These are phyloP conservation scores for Coemansia sp. DNA, from an alignment of 192 early-diverging fungal genomes.

Conservation along the genomic window DNA sequence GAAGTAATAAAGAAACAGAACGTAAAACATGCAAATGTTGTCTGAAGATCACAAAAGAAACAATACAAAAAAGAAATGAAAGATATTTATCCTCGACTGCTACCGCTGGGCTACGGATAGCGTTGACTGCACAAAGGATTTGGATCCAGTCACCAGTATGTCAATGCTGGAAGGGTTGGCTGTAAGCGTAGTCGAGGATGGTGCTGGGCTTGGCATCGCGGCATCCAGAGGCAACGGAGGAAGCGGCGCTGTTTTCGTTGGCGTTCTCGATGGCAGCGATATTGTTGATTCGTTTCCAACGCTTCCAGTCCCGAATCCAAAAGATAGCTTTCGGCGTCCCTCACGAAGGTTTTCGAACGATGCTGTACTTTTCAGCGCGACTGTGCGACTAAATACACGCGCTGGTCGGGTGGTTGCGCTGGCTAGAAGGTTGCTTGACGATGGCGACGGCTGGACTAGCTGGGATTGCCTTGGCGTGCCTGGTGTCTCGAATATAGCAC, in stretches of 20 bases:
- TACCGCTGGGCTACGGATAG: slow-evolving; percentile 19
- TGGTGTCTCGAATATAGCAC: slow-evolving; percentile 20
- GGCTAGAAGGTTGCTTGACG: slow-evolving; percentile 19
- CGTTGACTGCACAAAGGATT: slow-evolving; percentile 40
- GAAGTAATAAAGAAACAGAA: too few species aligned
- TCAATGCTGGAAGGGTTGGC: slow-evolving; percentile 11
- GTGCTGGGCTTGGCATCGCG: not conserved
- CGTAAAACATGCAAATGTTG: too few species aligned
- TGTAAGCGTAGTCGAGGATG: not conserved
- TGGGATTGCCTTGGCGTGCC: slow-evolving; percentile 13
- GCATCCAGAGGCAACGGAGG: slow-evolving; percentile 14
- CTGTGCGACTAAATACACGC: slow-evolving; percentile 23
- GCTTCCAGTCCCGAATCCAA: slow-evolving; percentile 15
- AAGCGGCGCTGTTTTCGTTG: slow-evolving; percentile 8
- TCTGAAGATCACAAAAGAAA: not conserved
- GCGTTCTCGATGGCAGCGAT: slow-evolving; percentile 31
- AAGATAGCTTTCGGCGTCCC: slow-evolving; percentile 22
- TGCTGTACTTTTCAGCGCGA: slow-evolving; percentile 21
- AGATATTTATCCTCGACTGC: not conserved
- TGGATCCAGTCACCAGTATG: slow-evolving; percentile 45
- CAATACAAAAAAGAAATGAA: not conserved
- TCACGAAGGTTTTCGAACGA: slow-evolving; percentile 40
- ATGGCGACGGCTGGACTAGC: slow-evolving; percentile 25
- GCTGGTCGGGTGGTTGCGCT: slow-evolving; percentile 13
- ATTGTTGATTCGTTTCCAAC: slow-evolving; percentile 23